Percentiles rank a stretch among this genome's conserved stretches.
These are phyloP conservation scores for Physcia stellaris DNA, from an alignment of 495 filamentous ascomycete species.

Conservation along the genomic window DNA sequence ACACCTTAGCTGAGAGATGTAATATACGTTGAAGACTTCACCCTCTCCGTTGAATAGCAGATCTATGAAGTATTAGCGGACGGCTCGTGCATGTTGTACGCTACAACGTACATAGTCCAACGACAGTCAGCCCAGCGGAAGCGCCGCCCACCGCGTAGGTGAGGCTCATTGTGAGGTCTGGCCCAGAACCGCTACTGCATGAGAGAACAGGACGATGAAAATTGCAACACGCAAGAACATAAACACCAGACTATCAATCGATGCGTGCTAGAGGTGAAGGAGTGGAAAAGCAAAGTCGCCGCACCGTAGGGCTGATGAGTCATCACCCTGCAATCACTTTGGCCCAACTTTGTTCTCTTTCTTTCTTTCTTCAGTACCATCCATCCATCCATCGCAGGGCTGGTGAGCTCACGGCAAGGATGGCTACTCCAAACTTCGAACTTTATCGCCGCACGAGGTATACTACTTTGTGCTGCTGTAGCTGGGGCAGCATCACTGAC, in stretches of 20 bases:
- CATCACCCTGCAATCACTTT: background rate
- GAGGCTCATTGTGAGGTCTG: slow-evolving; percentile 41
- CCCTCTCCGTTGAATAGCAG: slow-evolving; percentile 96
- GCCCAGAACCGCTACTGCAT: too few relatives aligned
- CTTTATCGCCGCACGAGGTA: slow-evolving; percentile 97
- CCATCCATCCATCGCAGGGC: background rate
- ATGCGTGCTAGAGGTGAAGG: too few relatives aligned
- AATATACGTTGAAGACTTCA: slow-evolving; percentile 85
- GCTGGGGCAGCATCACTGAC: slow-evolving; percentile 9
- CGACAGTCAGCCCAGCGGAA: slow-evolving; percentile 57
- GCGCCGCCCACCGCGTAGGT: slow-evolving; percentile 56
- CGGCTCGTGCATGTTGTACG: slow-evolving; percentile 8
- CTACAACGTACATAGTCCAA: slow-evolving; percentile 69
- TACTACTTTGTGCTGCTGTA: slow-evolving; percentile 7
- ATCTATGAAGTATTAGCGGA: slow-evolving; percentile 46
- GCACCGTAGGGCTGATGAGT: background rate
- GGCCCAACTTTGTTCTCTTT: background rate
- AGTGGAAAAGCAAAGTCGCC: background rate
- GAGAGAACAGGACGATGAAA: too few relatives aligned
- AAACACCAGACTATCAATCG: too few relatives aligned
- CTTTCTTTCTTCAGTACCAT: background rate
- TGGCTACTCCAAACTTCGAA: too few relatives aligned
- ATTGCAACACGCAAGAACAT: too few relatives aligned
- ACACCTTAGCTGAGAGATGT: background rate
- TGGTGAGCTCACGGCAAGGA: too few relatives aligned